phyloP scores from a whole-genome alignment of 2,329 filamentous ascomycete species.

The Grosmannia clavigera region DNA sequence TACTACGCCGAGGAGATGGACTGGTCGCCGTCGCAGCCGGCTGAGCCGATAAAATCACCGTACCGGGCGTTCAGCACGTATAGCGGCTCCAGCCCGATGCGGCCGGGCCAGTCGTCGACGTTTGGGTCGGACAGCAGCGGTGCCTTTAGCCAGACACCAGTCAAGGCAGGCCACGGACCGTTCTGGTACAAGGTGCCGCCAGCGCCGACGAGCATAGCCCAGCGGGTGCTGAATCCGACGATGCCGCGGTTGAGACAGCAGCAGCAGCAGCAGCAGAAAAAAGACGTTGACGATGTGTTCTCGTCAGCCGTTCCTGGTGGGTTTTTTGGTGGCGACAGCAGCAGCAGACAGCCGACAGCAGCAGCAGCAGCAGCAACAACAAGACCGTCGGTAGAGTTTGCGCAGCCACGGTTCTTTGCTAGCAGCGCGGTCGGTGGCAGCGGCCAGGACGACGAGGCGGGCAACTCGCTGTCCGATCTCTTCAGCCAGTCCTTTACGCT shows the following conservation, averaged over 20 bases:
- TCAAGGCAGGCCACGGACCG: conserved; percentile 32
- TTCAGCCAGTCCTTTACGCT: conserved; percentile 32
- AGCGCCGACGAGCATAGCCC: conserved; percentile 54
- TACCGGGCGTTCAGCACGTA: conserved; percentile 42
- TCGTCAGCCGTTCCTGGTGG: background rate
- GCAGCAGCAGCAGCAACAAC: background rate
- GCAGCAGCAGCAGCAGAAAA: background rate
- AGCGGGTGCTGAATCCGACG: conserved; percentile 48
- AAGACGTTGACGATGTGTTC: background rate
- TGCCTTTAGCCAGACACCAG: conserved; percentile 31
- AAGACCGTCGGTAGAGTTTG: conserved; percentile 6
- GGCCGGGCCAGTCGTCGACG: background rate
- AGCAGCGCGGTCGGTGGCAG: conserved; percentile 15
- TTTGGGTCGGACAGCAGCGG: background rate
- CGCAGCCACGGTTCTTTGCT: conserved; percentile 50
- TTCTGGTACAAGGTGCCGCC: conserved; percentile 62
- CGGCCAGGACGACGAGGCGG: conserved; percentile 23
- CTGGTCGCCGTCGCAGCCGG: conserved; percentile 47
- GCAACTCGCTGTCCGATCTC: conserved; percentile 30
- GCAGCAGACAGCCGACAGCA: background rate
- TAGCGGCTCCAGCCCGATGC: conserved; percentile 12
- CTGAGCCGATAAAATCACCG: conserved; percentile 25
- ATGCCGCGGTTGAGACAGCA: conserved; percentile 34
- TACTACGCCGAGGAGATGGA: conserved; percentile 54
- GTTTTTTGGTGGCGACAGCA: background rate